Evolutionary conservation across 345 rosid species (phyloP).

Genomic region (Durio zibethinus): DNA sequence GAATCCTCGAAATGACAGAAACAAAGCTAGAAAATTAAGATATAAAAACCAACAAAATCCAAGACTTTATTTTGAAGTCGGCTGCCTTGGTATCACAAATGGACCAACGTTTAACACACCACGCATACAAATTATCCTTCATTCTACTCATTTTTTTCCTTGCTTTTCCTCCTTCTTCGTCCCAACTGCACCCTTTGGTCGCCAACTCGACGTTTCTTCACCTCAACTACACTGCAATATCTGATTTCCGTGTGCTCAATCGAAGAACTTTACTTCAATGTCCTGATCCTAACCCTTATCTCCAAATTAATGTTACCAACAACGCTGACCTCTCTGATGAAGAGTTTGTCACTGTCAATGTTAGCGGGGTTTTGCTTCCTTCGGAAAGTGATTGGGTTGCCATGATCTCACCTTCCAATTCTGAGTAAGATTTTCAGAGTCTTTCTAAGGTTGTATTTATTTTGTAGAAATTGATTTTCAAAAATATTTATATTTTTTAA

Average conservation of each 20-base stretch:
- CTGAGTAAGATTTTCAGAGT: conserved; percentile 32
- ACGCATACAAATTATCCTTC: too few species aligned
- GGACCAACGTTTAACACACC: too few species aligned
- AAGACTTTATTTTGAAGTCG: too few species aligned
- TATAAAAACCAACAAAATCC: background rate
- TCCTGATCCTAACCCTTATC: conserved; percentile 23
- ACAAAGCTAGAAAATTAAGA: background rate
- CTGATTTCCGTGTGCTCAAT: conserved; percentile 48
- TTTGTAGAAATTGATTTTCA: too few species aligned
- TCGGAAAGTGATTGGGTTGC: conserved; percentile 49
- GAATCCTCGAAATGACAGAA: background rate
- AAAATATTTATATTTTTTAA: too few species aligned
- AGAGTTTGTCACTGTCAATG: conserved; percentile 39
- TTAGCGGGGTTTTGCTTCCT: conserved; percentile 45
- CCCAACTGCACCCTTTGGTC: conserved; percentile 31
- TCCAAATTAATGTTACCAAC: conserved; percentile 25
- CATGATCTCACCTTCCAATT: conserved; percentile 59
- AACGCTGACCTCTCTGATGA: conserved; percentile 30
- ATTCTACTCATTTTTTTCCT: background rate
- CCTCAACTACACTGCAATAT: conserved; percentile 39
- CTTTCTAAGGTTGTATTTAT: too few species aligned
- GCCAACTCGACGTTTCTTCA: conserved; percentile 29
- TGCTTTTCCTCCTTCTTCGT: background rate
- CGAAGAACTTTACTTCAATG: conserved; percentile 39
- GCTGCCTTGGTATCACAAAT: too few species aligned